These are phyloP conservation scores for Trichoderma gracile DNA, from an alignment of 2,329 filamentous ascomycete species.

Conservation along the genomic window DNA sequence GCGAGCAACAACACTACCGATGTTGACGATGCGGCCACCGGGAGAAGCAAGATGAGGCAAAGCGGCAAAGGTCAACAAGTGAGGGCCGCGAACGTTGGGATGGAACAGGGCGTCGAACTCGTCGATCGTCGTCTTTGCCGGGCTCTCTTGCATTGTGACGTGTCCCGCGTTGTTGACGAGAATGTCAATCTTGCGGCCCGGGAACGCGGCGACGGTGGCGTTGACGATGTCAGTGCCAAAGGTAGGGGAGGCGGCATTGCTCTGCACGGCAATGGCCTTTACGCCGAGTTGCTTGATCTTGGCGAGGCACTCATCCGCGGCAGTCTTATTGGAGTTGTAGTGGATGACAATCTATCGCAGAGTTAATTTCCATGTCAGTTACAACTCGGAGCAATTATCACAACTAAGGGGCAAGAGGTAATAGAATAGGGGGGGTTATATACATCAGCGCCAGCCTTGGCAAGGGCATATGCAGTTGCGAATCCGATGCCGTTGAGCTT, in stretches of 20 bases:
- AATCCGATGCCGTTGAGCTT: slow-evolving; percentile 57
- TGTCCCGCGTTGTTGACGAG: slow-evolving; percentile 58
- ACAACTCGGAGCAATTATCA: too few species aligned
- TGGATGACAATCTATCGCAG: slow-evolving; percentile 51
- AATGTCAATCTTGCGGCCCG: slow-evolving; percentile 55
- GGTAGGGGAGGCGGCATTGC: slow-evolving; percentile 47
- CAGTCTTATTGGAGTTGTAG: slow-evolving; percentile 49
- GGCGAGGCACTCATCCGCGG: slow-evolving; percentile 50
- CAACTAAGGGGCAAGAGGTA: too few species aligned
- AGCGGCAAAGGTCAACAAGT: slow-evolving; percentile 52
- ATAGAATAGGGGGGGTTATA: background rate
- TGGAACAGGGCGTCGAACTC: slow-evolving; percentile 52
- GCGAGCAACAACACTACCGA: slow-evolving; percentile 47
- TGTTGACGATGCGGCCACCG: slow-evolving; percentile 51
- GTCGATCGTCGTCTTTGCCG: slow-evolving; percentile 50
- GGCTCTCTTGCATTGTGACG: slow-evolving; percentile 49
- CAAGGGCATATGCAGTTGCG: slow-evolving; percentile 57
- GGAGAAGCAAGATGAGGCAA: slow-evolving; percentile 49
- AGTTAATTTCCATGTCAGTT: background rate
- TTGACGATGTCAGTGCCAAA: slow-evolving; percentile 61
- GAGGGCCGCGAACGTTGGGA: slow-evolving; percentile 59
- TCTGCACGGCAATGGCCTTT: slow-evolving; percentile 12
- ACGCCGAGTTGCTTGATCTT: slow-evolving; percentile 41
- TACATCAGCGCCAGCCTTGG: slow-evolving; percentile 53
- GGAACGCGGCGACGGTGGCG: slow-evolving; percentile 49